Conservation (phyloP, 2,329 filamentous ascomycete species). For the Raffaelea deltoideospora region DNA sequence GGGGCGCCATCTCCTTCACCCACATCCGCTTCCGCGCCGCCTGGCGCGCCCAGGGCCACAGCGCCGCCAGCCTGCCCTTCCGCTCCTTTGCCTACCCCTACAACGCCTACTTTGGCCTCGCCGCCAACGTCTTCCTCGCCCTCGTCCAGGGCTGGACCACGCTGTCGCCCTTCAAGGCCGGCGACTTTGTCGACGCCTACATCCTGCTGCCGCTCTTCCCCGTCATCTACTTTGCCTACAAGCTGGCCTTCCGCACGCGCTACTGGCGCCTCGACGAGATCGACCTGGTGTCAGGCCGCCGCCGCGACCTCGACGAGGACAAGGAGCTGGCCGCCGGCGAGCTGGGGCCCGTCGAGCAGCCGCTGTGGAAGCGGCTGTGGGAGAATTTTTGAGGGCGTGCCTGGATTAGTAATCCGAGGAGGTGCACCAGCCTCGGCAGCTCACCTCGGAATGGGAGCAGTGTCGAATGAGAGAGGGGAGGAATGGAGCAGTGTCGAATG, state of each 20-base stretch:
- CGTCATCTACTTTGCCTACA: constrained; percentile 40
- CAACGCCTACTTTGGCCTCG: constrained; percentile 43
- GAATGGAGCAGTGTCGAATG: no score
- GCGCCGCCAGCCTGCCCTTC: constrained; percentile 38
- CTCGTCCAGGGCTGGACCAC: constrained; percentile 48
- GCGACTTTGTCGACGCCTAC: constrained; percentile 48
- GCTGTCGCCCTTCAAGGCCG: constrained; percentile 40
- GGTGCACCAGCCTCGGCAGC: no score
- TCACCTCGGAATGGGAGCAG: no score
- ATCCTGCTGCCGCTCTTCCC: constrained; percentile 44
- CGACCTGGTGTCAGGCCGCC: constrained; percentile 39
- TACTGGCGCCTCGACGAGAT: constrained; percentile 35
- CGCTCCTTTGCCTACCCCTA: constrained; percentile 38
- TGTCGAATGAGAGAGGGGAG: no score
- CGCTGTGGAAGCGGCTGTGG: constrained; percentile 29
- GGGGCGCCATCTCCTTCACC: constrained; percentile 54
- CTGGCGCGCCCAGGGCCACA: constrained; percentile 42
- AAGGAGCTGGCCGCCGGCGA: constrained; percentile 17
- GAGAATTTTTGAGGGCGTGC: constrained; percentile 24
- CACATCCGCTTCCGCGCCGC: constrained; percentile 58
- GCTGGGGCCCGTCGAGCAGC: constrained; percentile 6
- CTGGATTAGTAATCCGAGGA: no score
- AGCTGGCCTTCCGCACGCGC: constrained; percentile 36
- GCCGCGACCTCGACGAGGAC: constrained; percentile 36
- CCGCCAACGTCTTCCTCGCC: constrained; percentile 41